These are phyloP conservation scores for Ophiosphaerella herpotricha DNA, from an alignment of 2,329 filamentous ascomycete species.

Conservation along the genomic window DNA sequence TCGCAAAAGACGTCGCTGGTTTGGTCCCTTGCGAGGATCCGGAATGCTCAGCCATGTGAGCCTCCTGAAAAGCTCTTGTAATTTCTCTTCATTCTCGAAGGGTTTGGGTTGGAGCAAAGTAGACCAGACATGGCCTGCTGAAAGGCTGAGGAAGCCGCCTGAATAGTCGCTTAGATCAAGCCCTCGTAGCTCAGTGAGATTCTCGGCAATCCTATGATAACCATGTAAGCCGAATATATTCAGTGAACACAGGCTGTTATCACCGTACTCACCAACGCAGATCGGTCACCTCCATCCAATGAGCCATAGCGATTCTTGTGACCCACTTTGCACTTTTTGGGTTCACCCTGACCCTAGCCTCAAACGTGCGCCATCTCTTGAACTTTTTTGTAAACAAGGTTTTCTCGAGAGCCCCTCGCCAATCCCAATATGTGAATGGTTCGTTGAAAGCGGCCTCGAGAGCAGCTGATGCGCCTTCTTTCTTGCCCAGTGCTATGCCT, in stretches of 20 bases:
- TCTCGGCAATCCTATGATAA: constrained; percentile 16
- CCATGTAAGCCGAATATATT: not conserved
- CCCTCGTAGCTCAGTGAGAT: constrained; percentile 15
- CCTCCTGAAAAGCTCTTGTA: not conserved
- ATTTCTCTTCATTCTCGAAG: not conserved
- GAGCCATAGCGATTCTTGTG: constrained; percentile 27
- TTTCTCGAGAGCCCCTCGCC: constrained; percentile 17
- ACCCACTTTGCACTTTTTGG: constrained; percentile 16
- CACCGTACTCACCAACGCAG: constrained; percentile 18
- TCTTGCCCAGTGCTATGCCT: constrained; percentile 8
- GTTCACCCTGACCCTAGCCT: constrained; percentile 2
- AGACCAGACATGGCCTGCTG: not conserved
- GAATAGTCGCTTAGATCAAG: constrained; percentile 28
- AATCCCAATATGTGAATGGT: constrained; percentile 36
- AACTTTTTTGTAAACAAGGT: constrained; percentile 1
- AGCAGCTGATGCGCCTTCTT: constrained; percentile 1
- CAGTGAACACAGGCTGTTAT: too few relatives aligned
- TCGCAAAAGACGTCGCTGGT: not conserved
- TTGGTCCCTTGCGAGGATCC: constrained; percentile 8
- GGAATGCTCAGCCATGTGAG: constrained; percentile 27
- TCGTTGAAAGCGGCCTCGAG: constrained; percentile 17
- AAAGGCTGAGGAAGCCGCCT: not conserved
- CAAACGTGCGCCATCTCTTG: constrained; percentile 25
- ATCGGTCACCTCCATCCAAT: constrained; percentile 29
- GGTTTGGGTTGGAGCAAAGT: not conserved